Percentiles rank a stretch among this genome's conserved stretches.
These are phyloP conservation scores for Hsuehochloa calcarea DNA, from an alignment of 176 grass and related monocot genomes.

Conservation along the genomic window DNA sequence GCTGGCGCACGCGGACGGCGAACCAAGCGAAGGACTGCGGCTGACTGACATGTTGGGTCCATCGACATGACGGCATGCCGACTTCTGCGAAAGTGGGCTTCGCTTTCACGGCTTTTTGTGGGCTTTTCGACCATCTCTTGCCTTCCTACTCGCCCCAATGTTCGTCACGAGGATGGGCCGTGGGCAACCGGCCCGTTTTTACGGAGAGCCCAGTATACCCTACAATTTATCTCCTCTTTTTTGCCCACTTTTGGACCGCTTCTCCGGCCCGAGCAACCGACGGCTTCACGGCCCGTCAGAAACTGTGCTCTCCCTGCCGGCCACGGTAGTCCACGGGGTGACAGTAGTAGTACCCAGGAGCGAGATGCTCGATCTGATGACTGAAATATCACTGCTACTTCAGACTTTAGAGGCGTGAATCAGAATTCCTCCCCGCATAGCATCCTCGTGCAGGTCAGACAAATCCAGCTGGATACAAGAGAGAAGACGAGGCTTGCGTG, in stretches of 20 bases:
- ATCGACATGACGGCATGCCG: neutral
- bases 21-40: no score
- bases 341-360: no score
- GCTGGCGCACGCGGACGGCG: neutral
- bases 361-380: no score
- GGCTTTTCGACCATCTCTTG: neutral
- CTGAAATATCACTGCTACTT: no score
- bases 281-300: neutral
- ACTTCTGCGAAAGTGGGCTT: conserved; percentile 21
- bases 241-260: no score
- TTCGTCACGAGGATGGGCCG: neutral
- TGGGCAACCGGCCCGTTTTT: no score
- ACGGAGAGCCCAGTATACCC: neutral
- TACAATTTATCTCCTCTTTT: neutral
- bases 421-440: no score
- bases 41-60: neutral
- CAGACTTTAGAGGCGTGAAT: no score
- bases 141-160: neutral
- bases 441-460: no score
- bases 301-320: neutral
- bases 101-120: neutral
- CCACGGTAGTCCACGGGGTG: no score
- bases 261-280: neutral
- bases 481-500: no score
- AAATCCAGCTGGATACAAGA: no score